Conservation (phyloP, 2,329 filamentous ascomycete genomes). For the Biscogniauxia mediterranea region DNA sequence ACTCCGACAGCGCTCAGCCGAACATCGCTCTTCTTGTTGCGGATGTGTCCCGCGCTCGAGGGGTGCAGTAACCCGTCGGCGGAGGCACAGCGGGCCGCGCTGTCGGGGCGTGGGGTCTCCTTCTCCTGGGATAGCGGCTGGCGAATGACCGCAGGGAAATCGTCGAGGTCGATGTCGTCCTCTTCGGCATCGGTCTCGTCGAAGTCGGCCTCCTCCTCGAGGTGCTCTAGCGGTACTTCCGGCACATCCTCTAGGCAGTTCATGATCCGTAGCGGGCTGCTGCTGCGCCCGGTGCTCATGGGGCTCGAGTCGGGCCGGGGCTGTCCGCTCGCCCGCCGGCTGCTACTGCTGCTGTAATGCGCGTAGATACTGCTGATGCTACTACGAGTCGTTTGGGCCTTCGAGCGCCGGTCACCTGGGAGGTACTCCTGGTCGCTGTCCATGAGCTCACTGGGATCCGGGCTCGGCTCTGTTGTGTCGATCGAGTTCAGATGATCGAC, state of each 20-base stretch:
- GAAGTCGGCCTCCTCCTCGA: slow-evolving; percentile 4
- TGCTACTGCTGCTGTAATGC: not conserved
- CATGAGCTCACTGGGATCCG: slow-evolving; percentile 40
- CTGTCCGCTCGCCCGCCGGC: slow-evolving; percentile 11
- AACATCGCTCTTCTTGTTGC: slow-evolving; percentile 38
- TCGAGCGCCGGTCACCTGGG: slow-evolving; percentile 20
- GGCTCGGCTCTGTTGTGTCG: slow-evolving; percentile 27
- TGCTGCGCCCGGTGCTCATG: slow-evolving; percentile 14
- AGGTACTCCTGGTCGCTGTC: slow-evolving; percentile 28
- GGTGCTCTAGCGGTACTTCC: not conserved
- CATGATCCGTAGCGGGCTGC: slow-evolving; percentile 5
- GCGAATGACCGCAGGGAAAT: slow-evolving; percentile 14
- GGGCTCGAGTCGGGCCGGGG: slow-evolving; percentile 22
- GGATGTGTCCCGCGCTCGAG: slow-evolving; percentile 19
- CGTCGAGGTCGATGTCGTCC: slow-evolving; percentile 21
- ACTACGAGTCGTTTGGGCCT: slow-evolving; percentile 16
- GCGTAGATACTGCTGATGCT: slow-evolving; percentile 7
- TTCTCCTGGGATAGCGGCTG: slow-evolving; percentile 7
- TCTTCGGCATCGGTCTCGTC: slow-evolving; percentile 1
- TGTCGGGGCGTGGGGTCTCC: slow-evolving; percentile 40
- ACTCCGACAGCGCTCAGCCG: slow-evolving; percentile 42
- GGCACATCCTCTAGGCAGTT: slow-evolving; percentile 10
- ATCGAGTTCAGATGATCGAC: slow-evolving; percentile 24
- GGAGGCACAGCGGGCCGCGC: slow-evolving; percentile 14
- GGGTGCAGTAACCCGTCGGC: slow-evolving; percentile 18